Evolutionary conservation across 495 filamentous ascomycete species (phyloP).

Genomic region (Neurospora sp.): DNA sequence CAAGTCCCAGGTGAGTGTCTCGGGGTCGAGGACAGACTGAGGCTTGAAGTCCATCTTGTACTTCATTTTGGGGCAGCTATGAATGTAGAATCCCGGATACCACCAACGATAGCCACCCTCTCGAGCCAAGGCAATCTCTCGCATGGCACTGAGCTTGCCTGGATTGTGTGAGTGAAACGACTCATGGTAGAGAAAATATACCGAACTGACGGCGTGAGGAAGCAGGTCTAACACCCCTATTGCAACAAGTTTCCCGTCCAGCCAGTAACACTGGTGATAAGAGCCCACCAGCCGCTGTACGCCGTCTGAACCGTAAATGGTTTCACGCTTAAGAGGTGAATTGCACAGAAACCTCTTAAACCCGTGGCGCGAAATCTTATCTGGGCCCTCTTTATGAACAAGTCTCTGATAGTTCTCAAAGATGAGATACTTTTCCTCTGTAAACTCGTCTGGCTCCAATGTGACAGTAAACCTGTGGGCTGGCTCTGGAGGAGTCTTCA

Average conservation of each 20-base stretch:
- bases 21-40: constrained; percentile 74
- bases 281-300: constrained; percentile 60
- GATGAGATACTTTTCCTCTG: constrained; percentile 76
- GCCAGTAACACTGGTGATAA: constrained; percentile 90
- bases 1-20: constrained; percentile 62
- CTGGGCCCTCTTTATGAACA: constrained; percentile 65
- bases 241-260: constrained; percentile 82
- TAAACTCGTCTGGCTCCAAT: constrained; percentile 69
- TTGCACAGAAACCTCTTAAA: constrained; percentile 79
- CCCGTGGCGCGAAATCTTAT: constrained; percentile 53
- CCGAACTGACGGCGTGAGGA: constrained; percentile 78
- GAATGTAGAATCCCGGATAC: constrained; percentile 43
- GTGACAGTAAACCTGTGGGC: constrained; percentile 71
- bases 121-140: constrained; percentile 69
- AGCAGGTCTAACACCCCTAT: constrained; percentile 83
- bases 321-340: constrained; percentile 57
- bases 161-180: constrained; percentile 70
- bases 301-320: constrained; percentile 31
- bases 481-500: constrained; percentile 52
- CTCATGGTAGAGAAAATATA: constrained; percentile 90
- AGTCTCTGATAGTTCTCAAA: constrained; percentile 79
- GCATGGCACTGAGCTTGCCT: constrained; percentile 79
- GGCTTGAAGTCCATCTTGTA: constrained; percentile 88
- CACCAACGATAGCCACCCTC: constrained; percentile 61
- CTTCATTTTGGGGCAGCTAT: constrained; percentile 42